Base-by-base conservation (phyloP, 2,329 filamentous ascomycete genomes). In the Monosporascus sp. region DNA sequence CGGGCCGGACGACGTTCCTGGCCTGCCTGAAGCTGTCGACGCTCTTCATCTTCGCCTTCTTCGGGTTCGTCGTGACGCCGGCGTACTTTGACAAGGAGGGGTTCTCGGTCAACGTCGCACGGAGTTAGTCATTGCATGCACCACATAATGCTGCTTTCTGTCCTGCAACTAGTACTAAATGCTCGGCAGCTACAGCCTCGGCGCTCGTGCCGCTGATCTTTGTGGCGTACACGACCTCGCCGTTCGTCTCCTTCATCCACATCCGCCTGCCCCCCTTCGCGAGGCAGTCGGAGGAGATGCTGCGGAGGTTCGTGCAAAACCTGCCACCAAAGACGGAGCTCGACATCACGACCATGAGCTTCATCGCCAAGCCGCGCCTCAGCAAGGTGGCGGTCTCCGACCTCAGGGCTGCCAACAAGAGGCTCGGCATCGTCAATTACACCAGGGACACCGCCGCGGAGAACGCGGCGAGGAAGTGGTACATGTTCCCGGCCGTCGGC, bases 181-280 rank as follows among this genome's bases (percentile, higher is more conserved):
- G 22, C 25, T 43, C 49, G 5, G 3, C 58, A 87, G 83, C 85
- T 53, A 70, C 80, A 48, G 63, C 81, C 49, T 82, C 78, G 56
- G 83, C 86, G 60, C 67, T 86, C 38, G 69, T 88, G 8, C 89
- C 89, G 3, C 73, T 90, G 61, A 53, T 82, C 37, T 82, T 85
- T 62, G 77, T 90, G 22, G 75, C 79, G 37, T 87, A 84, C 67
- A 79, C 80, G 47, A 83, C 86, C 2, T 77, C 82, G 0, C 87
- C 89, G 3, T 89, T 88, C 64, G 88, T 93, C 7, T 83, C 84
- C 41, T 84, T 85, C 64, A 77, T 94, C 55, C 83, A 88, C 68
- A 72, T 94, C 49, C 79, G 81, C 22, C 75, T 92, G 2, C 90
- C 90, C 0, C 67, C 75, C 1, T 80, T 79, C 59, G 88, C 87